Conservation (phyloP, 148 eudicot genomes). For the Dianthus caryophyllus region DNA sequence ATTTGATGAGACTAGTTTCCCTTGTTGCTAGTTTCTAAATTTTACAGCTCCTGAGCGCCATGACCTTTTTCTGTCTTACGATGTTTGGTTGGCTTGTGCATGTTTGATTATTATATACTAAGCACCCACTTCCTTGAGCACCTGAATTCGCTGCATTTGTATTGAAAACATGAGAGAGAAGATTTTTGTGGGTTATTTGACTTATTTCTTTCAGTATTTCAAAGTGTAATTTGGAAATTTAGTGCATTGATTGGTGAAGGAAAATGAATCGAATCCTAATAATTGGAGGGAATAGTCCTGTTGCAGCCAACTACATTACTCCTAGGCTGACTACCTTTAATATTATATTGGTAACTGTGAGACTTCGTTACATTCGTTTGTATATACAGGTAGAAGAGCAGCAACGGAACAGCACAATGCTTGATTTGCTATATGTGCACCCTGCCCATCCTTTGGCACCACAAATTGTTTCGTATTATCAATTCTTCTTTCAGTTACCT, state of each 20-base stretch:
- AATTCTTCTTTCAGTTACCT: conserved; percentile 37
- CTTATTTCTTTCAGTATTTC: too few relatives aligned
- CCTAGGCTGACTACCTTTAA: not conserved
- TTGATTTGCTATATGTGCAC: conserved; percentile 77
- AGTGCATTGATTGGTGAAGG: too few relatives aligned
- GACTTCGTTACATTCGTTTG: not conserved
- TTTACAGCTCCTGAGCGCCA: not conserved
- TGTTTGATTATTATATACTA: not conserved
- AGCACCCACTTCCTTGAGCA: not conserved
- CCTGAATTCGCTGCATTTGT: too few relatives aligned
- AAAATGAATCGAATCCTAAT: too few relatives aligned
- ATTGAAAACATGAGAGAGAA: too few relatives aligned
- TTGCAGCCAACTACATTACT: not conserved
- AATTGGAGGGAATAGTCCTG: not conserved
- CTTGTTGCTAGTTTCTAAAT: not conserved
- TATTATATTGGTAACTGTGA: not conserved
- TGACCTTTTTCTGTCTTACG: not conserved
- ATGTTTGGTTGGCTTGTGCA: not conserved
- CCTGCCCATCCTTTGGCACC: conserved; percentile 56
- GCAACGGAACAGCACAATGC: conserved; percentile 65
- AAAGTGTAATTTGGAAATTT: too few relatives aligned
- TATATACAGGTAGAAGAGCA: conserved; percentile 62
- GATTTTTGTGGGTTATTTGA: too few relatives aligned
- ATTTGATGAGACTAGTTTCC: not conserved
- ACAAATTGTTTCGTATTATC: conserved; percentile 51